Evolutionary conservation across 2,329 filamentous ascomycete genomes (phyloP).

Genomic region (Sporothrix luriei): DNA sequence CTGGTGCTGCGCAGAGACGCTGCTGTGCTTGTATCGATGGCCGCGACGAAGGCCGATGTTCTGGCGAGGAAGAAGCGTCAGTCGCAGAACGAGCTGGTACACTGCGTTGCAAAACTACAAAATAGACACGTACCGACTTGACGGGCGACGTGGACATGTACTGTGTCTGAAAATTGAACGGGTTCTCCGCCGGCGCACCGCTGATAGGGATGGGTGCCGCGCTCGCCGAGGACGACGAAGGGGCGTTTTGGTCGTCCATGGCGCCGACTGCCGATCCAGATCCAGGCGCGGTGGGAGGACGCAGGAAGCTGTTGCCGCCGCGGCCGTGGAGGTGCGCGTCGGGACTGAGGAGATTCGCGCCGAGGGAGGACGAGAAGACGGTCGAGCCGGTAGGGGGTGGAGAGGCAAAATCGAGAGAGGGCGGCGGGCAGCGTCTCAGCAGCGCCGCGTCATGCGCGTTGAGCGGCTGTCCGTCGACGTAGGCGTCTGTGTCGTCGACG

Average conservation of each 20-base stretch:
- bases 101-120: no score
- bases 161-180: conserved; percentile 94
- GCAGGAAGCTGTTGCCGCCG: conserved; percentile 18
- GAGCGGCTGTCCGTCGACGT: conserved; percentile 24
- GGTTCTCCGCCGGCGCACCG: conserved; percentile 51
- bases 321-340: conserved; percentile 10
- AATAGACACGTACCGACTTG: conserved; percentile 66
- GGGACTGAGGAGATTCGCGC: conserved; percentile 24
- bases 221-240: conserved; percentile 18
- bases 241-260: conserved; percentile 26
- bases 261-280: background rate
- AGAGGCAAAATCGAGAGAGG: conserved; percentile 13
- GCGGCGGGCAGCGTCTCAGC: conserved; percentile 34
- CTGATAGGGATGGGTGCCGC: conserved; percentile 19
- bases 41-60: conserved; percentile 89
- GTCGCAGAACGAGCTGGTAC: background rate
- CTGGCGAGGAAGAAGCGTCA: conserved; percentile 47
- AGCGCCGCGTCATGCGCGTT: conserved; percentile 35
- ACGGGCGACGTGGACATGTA: conserved; percentile 73
- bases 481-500: background rate
- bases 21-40: conserved; percentile 97
- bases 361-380: conserved; percentile 5
- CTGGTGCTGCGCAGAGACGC: conserved; percentile 83
- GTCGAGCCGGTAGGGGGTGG: conserved; percentile 2
- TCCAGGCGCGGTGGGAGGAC: conserved; percentile 21